phyloP scores from a whole-genome alignment of 2,329 filamentous ascomycete species.

The Clarireedia homoeocarpa region DNA sequence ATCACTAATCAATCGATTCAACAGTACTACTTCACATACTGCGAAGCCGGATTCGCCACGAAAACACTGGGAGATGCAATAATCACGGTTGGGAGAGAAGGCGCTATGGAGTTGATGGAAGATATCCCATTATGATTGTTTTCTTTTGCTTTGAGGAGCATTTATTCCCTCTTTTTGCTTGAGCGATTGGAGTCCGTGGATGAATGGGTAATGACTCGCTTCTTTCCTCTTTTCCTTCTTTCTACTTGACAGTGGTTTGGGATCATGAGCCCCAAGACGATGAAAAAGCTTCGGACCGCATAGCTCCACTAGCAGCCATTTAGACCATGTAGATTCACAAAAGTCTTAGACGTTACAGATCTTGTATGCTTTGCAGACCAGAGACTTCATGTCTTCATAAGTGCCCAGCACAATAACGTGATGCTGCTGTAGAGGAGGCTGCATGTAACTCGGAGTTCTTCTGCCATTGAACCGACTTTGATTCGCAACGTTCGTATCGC shows the following conservation, averaged over 20 bases:
- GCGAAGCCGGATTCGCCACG: constrained; percentile 63
- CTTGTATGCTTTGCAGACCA: not conserved
- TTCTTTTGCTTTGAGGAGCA: not conserved
- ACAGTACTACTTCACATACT: constrained; percentile 68
- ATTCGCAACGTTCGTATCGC: not conserved
- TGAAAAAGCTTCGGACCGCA: not conserved
- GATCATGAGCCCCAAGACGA: not conserved
- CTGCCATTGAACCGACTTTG: not conserved
- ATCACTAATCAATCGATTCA: not conserved
- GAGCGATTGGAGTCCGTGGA: not conserved
- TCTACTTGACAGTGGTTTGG: no score
- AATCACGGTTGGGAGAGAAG: constrained; percentile 50
- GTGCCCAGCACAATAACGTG: no score
- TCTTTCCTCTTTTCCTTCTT: not conserved
- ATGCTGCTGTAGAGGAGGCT: no score
- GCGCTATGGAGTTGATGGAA: constrained; percentile 58
- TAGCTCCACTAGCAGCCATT: not conserved
- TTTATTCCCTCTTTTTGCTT: not conserved
- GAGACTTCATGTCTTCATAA: not conserved
- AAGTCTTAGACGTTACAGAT: not conserved
- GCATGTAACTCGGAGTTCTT: not conserved
- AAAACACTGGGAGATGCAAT: constrained; percentile 68
- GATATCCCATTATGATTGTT: constrained; percentile 51
- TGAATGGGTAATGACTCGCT: not conserved
- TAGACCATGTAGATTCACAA: not conserved